phyloP scores from a whole-genome alignment of 805 yeast genomes.

The Wickerhamiella spandovensis region DNA sequence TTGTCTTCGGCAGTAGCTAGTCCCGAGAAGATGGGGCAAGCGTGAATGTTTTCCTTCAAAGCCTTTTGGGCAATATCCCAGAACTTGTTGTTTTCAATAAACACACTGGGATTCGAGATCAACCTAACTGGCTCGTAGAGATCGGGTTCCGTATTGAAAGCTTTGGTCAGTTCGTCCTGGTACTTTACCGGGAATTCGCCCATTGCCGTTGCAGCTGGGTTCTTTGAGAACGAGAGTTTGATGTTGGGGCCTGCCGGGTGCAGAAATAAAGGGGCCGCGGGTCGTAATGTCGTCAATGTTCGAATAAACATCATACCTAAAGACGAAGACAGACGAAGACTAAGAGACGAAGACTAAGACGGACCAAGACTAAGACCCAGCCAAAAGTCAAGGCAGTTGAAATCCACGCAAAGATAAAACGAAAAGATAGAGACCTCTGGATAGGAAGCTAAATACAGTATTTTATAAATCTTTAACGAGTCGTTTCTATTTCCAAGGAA shows the following conservation, averaged over 20 bases:
- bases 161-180: conserved; percentile 9
- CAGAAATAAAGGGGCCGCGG: conserved; percentile 6
- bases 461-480: too few species aligned
- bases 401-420: too few species aligned
- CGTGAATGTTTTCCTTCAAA: conserved; percentile 18
- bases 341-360: too few species aligned
- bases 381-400: too few species aligned
- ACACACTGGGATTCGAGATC: conserved; percentile 9
- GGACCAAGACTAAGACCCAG: too few species aligned
- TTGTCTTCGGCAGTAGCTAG: conserved; percentile 28
- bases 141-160: conserved; percentile 13
- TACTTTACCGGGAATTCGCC: conserved; percentile 16
- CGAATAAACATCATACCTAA: background rate
- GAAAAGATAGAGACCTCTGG: too few species aligned
- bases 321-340: too few species aligned
- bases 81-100: conserved; percentile 16
- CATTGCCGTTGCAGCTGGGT: conserved; percentile 15
- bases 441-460: too few species aligned
- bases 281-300: conserved; percentile 2
- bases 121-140: conserved; percentile 14
- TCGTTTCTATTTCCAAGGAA: too few species aligned
- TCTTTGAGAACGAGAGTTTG: conserved; percentile 13
- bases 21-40: conserved; percentile 19
- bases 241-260: conserved; percentile 2
- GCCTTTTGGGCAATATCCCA: conserved; percentile 14